Conservation (phyloP, 1,139 yeast species). For the Candida neerlandica region DNA sequence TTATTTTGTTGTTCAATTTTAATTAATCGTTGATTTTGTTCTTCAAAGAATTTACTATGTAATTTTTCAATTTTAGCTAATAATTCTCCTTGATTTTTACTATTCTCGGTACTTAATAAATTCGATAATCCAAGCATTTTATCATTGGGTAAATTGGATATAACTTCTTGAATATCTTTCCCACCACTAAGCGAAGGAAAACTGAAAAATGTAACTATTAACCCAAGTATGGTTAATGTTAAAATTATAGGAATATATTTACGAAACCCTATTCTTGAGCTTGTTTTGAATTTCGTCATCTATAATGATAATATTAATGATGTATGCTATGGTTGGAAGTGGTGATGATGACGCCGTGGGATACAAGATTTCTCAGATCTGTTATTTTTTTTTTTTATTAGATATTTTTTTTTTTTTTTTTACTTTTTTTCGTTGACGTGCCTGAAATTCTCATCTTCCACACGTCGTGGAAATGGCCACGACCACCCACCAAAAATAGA, state of each 20-base stretch:
- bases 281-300: conserved; percentile 9
- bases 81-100: conserved; percentile 42
- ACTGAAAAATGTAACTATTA: conserved; percentile 7
- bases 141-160: conserved; percentile 39
- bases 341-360: neutral
- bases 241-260: conserved; percentile 4
- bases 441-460: neutral
- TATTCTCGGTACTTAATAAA: conserved; percentile 36
- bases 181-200: conserved; percentile 18
- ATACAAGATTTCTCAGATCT: conserved; percentile 1
- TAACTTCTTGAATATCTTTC: conserved; percentile 36
- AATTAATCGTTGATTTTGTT: conserved; percentile 39
- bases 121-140: conserved; percentile 38
- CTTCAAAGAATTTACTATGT: conserved; percentile 29
- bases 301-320: neutral
- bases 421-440: neutral
- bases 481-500: neutral
- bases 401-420: neutral
- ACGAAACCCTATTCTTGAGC: conserved; percentile 1
- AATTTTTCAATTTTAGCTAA: conserved; percentile 36
- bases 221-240: conserved; percentile 3
- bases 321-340: neutral
- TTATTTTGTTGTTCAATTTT: conserved; percentile 42
- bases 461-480: neutral
- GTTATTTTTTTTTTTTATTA: neutral